Evolutionary conservation across 192 early-diverging fungal species (phyloP), one percentile per base, ranked within the genome.

Genomic region (Phycomyces blakesleeanus): DNA sequence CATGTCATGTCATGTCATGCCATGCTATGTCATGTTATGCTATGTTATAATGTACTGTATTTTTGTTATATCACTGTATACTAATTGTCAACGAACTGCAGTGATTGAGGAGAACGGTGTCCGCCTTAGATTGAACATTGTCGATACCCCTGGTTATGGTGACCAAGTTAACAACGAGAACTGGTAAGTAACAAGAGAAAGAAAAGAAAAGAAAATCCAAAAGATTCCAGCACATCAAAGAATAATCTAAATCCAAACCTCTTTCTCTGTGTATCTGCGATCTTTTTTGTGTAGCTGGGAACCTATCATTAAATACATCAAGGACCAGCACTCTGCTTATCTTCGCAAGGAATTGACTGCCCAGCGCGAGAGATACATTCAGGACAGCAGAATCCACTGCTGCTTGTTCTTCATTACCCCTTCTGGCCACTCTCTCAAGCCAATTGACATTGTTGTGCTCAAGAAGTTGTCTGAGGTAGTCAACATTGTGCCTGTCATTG

Each of bases 121-220:
- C 57, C 85, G 85, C 56, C 83, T 97, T 74, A 88, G 87, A 79
- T 83, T 99, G 67, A 97, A 94, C 63, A 93, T 99, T 71, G 91
- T 96, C 44, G 97, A 99, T 71, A 99, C 97, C 55, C 97, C 97
- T 47, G 97, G 97, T 49, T 98, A 91, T 66, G 95, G 93, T 64
- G 97, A 98, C 81, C 93, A 96, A 78, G 94, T 96, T 67, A 98
- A 99, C 85, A 99, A 99, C 82, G 95, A 97, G 69, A 85, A 90
- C 62, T 98, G 97, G 91, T 91, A 68, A 60, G 75, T 58, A 6
- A n/a, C 27, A 21, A 40, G 41, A 41, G 47, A 52, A 27, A 10
- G 6, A 6, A 10, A n/a, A n/a, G n/a, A n/a, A n/a, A n/a, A n/a
- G n/a, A n/a, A n/a, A n/a, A n/a, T n/a, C n/a, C n/a, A n/a, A n/a